Evolutionary conservation across 2,329 filamentous ascomycete genomes (phyloP).

Genomic region (Phaeoacremonium minimum): DNA sequence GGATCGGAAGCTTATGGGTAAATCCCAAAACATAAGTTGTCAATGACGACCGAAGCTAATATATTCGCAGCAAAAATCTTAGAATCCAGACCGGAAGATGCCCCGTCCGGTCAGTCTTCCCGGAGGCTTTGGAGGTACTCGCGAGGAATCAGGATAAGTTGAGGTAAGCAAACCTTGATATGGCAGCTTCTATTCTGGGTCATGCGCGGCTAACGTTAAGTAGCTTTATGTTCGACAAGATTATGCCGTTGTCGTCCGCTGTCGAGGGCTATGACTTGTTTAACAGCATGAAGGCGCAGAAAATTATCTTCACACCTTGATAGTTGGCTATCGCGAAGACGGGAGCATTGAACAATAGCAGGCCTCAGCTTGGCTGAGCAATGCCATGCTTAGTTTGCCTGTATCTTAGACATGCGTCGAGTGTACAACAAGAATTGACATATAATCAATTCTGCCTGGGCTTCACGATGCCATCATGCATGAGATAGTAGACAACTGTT

Average conservation of each 20-base stretch:
- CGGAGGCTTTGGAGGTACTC: conserved; percentile 59
- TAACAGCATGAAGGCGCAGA: conserved; percentile 68
- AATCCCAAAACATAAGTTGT: conserved; percentile 14
- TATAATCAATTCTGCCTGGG: conserved; percentile 68
- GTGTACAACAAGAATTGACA: not conserved
- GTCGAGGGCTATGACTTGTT: conserved; percentile 68
- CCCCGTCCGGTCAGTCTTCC: conserved; percentile 67
- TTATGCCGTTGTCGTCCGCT: conserved; percentile 66
- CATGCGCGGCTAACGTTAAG: conserved; percentile 2
- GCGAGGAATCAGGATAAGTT: conserved; percentile 63
- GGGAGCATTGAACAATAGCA: no score
- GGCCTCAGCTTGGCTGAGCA: no score
- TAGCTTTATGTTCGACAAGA: conserved; percentile 73
- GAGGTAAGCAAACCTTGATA: conserved; percentile 43
- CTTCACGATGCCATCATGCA: conserved; percentile 85
- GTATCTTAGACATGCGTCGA: no score
- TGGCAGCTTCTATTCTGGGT: conserved; percentile 11
- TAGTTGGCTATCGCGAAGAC: no score
- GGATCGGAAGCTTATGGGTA: conserved; percentile 59
- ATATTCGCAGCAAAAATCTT: conserved; percentile 58
- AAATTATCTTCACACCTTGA: conserved; percentile 63
- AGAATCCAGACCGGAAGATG: conserved; percentile 73
- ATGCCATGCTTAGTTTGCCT: no score
- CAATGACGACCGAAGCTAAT: conserved; percentile 14
- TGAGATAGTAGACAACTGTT: conserved; percentile 78